Percentiles rank a stretch among this genome's conserved stretches.
Evolutionary conservation across 73 alveolate species (phyloP).

Genomic region (Vitrella brassicaformis): DNA sequence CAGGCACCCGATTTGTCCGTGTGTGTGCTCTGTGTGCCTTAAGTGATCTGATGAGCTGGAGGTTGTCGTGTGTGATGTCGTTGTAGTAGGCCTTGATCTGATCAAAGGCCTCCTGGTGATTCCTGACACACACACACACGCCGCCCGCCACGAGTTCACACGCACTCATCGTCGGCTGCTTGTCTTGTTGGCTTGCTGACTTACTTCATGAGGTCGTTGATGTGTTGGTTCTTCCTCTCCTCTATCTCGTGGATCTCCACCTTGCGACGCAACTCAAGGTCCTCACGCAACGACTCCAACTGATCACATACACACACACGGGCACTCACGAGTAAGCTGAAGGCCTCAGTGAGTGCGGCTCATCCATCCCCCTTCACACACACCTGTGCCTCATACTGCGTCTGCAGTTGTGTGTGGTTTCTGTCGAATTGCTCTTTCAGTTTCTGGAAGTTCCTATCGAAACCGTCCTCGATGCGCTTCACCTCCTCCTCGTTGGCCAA

Average conservation of each 20-base stretch:
- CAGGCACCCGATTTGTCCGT: not conserved
- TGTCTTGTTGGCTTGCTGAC: too few species aligned
- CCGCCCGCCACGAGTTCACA: too few species aligned
- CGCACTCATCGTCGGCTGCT: too few species aligned
- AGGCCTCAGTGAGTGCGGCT: too few species aligned
- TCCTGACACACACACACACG: too few species aligned
- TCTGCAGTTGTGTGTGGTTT: constrained; percentile 27
- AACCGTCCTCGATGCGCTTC: constrained; percentile 45
- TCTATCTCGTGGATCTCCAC: constrained; percentile 85
- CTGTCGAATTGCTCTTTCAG: constrained; percentile 40
- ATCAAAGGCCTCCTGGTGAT: constrained; percentile 71
- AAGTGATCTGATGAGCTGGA: constrained; percentile 62
- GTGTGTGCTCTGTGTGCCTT: constrained; percentile 31
- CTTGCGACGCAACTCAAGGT: constrained; percentile 70
- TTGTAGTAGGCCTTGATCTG: constrained; percentile 82
- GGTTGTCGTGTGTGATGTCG: constrained; percentile 79
- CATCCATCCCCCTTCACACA: too few species aligned
- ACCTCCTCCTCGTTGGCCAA: constrained; percentile 55
- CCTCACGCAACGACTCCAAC: constrained; percentile 58
- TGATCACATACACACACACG: constrained; percentile 1
- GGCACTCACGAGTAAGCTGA: too few species aligned
- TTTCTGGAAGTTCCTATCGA: constrained; percentile 57
- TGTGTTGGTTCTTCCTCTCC: constrained; percentile 78
- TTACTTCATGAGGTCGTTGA: constrained; percentile 53
- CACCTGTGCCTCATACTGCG: constrained; percentile 59